Evolutionary conservation across 1,139 yeast species (phyloP).

Genomic region (Magnusiomyces tetraspermus): DNA sequence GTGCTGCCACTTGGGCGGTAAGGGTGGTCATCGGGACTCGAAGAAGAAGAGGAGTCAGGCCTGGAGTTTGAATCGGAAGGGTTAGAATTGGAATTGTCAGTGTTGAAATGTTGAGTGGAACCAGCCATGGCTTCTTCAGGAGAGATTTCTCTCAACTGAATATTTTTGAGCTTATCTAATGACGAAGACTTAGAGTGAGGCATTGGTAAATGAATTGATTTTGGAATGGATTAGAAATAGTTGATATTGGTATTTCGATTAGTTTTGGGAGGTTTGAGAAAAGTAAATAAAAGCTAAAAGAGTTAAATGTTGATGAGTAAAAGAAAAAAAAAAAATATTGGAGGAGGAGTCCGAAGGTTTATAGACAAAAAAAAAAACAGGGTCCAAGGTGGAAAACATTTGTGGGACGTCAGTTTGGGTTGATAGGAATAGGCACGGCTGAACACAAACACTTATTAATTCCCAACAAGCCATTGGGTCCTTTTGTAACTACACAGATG

Average conservation of each 20-base stretch:
- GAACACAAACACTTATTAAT: no score
- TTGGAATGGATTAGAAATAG: no score
- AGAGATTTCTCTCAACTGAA: slow-evolving; percentile 2
- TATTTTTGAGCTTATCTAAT: background rate
- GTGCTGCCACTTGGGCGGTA: background rate
- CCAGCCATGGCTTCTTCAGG: slow-evolving; percentile 2
- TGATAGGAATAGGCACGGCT: no score
- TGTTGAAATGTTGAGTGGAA: background rate
- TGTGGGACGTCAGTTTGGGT: no score
- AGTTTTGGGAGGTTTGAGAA: no score
- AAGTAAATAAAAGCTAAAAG: no score
- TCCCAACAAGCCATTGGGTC: no score
- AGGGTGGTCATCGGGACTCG: background rate
- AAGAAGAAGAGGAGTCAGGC: background rate
- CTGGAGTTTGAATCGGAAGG: background rate
- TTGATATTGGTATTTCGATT: no score
- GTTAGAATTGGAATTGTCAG: background rate
- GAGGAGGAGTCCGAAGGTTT: background rate
- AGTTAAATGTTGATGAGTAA: background rate
- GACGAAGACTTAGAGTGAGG: slow-evolving; percentile 1
- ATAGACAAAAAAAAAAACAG: background rate
- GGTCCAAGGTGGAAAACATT: background rate
- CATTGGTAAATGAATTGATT: no score
- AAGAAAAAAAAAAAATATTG: background rate
- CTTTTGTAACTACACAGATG: no score